Evolutionary conservation across 2,329 filamentous ascomycete genomes (phyloP).

Genomic region (Colletotrichum sp.): DNA sequence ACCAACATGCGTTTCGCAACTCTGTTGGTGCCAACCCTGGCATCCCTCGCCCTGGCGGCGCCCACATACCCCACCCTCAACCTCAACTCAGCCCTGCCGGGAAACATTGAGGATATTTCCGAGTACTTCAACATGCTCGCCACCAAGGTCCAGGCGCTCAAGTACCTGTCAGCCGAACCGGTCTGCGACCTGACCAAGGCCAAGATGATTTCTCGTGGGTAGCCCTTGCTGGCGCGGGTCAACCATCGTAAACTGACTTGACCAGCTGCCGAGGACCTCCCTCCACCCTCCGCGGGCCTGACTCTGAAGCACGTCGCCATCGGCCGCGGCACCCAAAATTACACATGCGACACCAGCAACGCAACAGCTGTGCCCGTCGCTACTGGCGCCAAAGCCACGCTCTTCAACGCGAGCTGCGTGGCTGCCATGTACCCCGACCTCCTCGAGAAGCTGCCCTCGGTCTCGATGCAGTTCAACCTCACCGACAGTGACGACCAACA

Average conservation of each 20-base stretch:
- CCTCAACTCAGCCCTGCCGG: conserved; percentile 34
- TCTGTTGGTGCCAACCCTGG: conserved; percentile 51
- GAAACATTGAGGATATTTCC: conserved; percentile 53
- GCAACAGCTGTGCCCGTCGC: conserved; percentile 66
- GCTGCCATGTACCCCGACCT: conserved; percentile 73
- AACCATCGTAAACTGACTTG: conserved; percentile 27
- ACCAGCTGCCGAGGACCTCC: conserved; percentile 63
- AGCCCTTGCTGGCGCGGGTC: background rate
- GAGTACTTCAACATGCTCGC: conserved; percentile 68
- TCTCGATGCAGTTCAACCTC: conserved; percentile 72
- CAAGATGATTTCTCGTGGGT: conserved; percentile 54
- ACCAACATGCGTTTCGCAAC: conserved; percentile 56
- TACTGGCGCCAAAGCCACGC: conserved; percentile 77
- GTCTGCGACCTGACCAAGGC: conserved; percentile 61
- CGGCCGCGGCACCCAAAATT: conserved; percentile 92
- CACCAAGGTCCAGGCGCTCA: conserved; percentile 56
- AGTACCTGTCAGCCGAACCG: conserved; percentile 44
- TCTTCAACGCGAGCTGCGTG: conserved; percentile 88
- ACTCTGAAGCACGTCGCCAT: conserved; percentile 79
- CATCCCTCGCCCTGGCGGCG: conserved; percentile 49
- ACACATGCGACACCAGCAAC: conserved; percentile 76
- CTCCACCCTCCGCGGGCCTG: conserved; percentile 64
- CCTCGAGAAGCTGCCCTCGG: conserved; percentile 66
- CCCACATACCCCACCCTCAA: conserved; percentile 52
- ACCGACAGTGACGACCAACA: background rate